Evolutionary conservation across 1,284 basidiomycete species (phyloP), one percentile per base, ranked within the genome.

Genomic region (Pseudozyma tsukubaensis): DNA sequence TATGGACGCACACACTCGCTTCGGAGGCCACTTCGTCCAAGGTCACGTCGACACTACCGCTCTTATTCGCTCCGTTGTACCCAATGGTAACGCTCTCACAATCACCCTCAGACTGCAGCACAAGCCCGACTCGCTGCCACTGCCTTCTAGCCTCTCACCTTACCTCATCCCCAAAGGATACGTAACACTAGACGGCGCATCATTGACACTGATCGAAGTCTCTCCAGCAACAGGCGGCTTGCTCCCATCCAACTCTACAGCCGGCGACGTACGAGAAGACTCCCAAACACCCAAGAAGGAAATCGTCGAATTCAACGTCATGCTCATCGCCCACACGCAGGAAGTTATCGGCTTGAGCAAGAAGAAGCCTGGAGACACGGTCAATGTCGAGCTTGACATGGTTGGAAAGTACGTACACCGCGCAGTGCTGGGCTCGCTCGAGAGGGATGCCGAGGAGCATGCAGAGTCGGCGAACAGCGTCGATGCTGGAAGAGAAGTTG

Each of bases 151-250:
- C 6, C 87, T 93, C 35, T 87, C 94, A 57, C 90, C 89, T 0
- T 97, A 94, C 84, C 87, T 99, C 72, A 92, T 99, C 67, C 90
- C 92, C n/a, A 99, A 99, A 85, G 96, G 96, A 53, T 99, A 95
- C 85, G 88, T 99, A 59, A 91, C 95, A 11, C 90, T 99, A 72
- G 96, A 99, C 85, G 96, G 97, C 19, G 90, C 95, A 2, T 97
- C 94, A 2, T 87, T 99, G 50, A 99, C 96, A 0, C 83, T 99
- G 72, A 98, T 95, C 0, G 87, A 87, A 39, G 93, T 97, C 29
- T 80, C 78, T 1, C 73, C 82, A 5, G 66, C 79, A 12, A 59
- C 63, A 3, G 82, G 82, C 40, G 82, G 82, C 32, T 62, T 78
- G 19, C 52, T 71, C 1, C 72, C 72, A 4, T 75, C 72, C 72